Evolutionary conservation across 371 early-diverging fungal species (phyloP), one percentile per base, ranked within the genome.

Genomic region (Homolaphlyctis polyrhiza): DNA sequence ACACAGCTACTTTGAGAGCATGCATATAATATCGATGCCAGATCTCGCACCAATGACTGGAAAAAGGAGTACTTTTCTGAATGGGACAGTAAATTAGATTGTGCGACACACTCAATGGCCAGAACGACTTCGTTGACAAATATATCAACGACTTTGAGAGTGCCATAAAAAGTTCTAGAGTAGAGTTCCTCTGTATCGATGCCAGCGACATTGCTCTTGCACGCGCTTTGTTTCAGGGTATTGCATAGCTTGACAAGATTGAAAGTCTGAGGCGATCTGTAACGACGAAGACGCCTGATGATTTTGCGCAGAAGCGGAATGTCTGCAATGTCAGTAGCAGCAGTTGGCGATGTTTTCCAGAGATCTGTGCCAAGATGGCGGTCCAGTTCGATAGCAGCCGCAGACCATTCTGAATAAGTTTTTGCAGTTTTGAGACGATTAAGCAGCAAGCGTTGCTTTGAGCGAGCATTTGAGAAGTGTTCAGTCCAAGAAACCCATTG

Each of bases 151-250:
- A 71, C 48, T 3, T 29, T 30, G 55, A 78, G 80, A 18, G 83
- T 81, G 30, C 84, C 84, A 29, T 62, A 36, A 55, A 71, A 77
- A n/a, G 71, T 65, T 23, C 68, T 59, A 25, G 71, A 60, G 69
- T 83, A 84, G 27, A 82, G 74, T n/a, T 80, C 75, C 47, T 74
- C 76, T 71, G 89, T 89, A 61, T 91, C 91, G 35, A 91, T 83
- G 16, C 91, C 91, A 18, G 88, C 93, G 68, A 93, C 82, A 68
- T 93, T 91, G 58, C 80, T 71, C 65, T 89, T 92, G 65, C 89
- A 78, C 8, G 87, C 89, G n/a, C 84, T 82, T 28, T 86, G 65
- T 45, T 49, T 58, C 18, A 65, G 51, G 57, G 57, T 63, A 33
- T 62, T 61, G 39, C 32, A 25, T 5, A 64, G 33, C 32, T 35